Conservation (phyloP, 2,329 filamentous ascomycete genomes). For the Hypomyces rosellus region DNA sequence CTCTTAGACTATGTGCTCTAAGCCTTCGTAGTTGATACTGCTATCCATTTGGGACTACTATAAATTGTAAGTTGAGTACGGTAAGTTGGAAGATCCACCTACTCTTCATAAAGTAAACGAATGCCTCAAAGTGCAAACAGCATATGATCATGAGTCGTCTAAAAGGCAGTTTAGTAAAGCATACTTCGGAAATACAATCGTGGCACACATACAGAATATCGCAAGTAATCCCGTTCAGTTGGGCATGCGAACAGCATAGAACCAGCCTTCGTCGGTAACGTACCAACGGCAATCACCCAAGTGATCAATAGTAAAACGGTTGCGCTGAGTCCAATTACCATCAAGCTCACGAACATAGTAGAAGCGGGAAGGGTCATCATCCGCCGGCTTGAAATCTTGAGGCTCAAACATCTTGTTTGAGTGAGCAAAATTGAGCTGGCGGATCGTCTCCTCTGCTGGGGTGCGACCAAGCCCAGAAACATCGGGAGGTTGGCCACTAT, state of each 20-base stretch:
- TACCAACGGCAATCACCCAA: conserved; percentile 55
- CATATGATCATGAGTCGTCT: no score
- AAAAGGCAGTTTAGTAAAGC: no score
- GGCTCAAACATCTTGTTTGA: conserved; percentile 47
- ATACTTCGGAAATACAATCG: no score
- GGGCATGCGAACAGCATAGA: conserved; percentile 54
- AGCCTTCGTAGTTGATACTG: no score
- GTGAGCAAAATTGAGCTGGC: conserved; percentile 44
- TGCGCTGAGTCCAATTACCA: conserved; percentile 53
- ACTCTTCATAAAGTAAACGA: no score
- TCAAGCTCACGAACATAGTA: conserved; percentile 58
- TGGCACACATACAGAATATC: no score
- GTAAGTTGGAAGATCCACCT: no score
- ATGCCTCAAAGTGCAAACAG: no score
- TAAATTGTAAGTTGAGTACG: no score
- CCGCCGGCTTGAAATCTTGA: conserved; percentile 57
- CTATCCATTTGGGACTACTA: no score
- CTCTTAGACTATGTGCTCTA: no score
- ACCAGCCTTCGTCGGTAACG: conserved; percentile 49
- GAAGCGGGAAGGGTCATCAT: conserved; percentile 53
- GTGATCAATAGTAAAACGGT: conserved; percentile 53
- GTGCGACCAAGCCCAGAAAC: conserved; percentile 49
- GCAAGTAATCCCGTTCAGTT: conserved; percentile 16
- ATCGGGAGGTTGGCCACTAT: conserved; percentile 37
- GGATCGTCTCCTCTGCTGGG: conserved; percentile 38